These are phyloP conservation scores for Podaxis carcinomalis DNA, from an alignment of 768 basidiomycete species.

Conservation along the genomic window DNA sequence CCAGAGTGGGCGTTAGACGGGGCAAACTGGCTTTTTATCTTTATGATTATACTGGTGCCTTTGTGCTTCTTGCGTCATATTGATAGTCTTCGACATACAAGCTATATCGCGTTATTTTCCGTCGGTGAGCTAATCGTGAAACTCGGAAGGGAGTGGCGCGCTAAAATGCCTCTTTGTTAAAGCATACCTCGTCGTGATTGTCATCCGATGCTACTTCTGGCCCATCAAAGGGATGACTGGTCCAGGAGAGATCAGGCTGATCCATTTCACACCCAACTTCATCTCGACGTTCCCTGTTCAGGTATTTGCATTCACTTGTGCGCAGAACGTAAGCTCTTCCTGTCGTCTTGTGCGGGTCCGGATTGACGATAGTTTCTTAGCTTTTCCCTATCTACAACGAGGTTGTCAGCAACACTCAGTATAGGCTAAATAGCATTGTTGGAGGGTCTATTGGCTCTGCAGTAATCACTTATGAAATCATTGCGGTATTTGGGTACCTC, in stretches of 20 bases:
- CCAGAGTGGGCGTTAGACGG: conserved; percentile 76
- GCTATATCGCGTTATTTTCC: conserved; percentile 87
- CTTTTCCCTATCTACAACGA: conserved; percentile 95
- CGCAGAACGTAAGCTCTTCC: conserved; percentile 71
- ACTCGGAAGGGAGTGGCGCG: not conserved
- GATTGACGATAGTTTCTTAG: conserved; percentile 32
- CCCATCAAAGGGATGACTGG: conserved; percentile 61
- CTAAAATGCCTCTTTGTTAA: conserved; percentile 1
- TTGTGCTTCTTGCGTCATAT: conserved; percentile 79
- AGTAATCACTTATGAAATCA: conserved; percentile 80
- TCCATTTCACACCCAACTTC: conserved; percentile 75
- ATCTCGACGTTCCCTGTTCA: conserved; percentile 89
- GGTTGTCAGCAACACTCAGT: conserved; percentile 73
- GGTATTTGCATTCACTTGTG: conserved; percentile 89
- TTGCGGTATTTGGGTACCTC: conserved; percentile 85
- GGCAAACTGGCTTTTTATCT: conserved; percentile 76
- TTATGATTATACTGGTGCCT: conserved; percentile 75
- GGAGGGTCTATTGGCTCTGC: conserved; percentile 84
- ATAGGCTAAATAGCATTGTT: conserved; percentile 84
- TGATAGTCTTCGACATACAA: conserved; percentile 85
- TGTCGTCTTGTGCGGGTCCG: not conserved
- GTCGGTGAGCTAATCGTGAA: conserved; percentile 55
- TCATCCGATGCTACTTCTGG: conserved; percentile 74
- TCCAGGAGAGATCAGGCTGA: conserved; percentile 62
- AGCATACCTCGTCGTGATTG: conserved; percentile 80